Percentiles rank a stretch among this genome's conserved stretches.
These are phyloP conservation scores for Eucalyptus grandis DNA, from an alignment of 345 rosid species.

Conservation along the genomic window DNA sequence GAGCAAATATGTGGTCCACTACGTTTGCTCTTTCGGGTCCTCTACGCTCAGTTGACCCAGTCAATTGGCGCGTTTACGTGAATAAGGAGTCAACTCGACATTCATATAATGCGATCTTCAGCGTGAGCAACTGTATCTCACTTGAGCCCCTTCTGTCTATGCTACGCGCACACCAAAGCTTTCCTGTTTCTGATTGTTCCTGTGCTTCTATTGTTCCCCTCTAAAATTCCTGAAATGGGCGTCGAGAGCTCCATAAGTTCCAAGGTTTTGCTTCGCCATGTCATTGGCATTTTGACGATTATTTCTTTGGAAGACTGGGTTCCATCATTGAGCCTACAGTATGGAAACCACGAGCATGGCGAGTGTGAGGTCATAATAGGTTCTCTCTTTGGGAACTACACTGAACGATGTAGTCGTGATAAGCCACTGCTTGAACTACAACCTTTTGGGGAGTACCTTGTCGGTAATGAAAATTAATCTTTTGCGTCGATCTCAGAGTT, in stretches of 20 bases:
- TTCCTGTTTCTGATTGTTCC: not conserved
- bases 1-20: not conserved
- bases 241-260: not conserved
- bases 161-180: not conserved
- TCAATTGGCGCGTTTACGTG: not conserved
- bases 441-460: not conserved
- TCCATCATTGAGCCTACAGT: not conserved
- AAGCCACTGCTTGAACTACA: rapidly evolving
- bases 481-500: not conserved
- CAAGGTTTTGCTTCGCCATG: not conserved
- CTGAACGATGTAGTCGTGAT: not conserved
- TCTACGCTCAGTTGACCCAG: not conserved
- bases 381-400: not conserved
- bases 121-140: not conserved
- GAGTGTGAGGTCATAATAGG: not conserved
- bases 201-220: not conserved
- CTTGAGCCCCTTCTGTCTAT: not conserved
- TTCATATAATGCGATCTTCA: not conserved
- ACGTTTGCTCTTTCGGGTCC: not conserved
- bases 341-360: rapidly evolving
- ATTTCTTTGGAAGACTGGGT: not conserved
- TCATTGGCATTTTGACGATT: not conserved
- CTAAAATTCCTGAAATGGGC: not conserved
- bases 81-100: rapidly evolving
- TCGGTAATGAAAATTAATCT: not conserved